These are phyloP conservation scores for Choiromyces venosus DNA, from an alignment of 495 filamentous ascomycete species.

Conservation along the genomic window DNA sequence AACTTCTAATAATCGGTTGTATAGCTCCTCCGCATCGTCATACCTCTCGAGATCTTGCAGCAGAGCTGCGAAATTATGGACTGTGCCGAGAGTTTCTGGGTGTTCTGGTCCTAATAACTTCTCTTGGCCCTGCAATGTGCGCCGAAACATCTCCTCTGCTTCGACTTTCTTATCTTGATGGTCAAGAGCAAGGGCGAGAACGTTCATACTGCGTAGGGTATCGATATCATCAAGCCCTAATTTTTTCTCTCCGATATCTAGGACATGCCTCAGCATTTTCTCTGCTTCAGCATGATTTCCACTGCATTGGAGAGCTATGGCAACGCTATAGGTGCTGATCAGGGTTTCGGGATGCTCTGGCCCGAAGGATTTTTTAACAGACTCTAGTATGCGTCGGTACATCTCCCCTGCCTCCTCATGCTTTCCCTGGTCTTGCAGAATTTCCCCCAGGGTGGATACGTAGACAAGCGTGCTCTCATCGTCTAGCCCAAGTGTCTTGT, in stretches of 20 bases:
- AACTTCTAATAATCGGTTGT: constrained; percentile 24
- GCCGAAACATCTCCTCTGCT: constrained; percentile 28
- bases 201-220: neutral
- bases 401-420: neutral
- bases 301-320: neutral
- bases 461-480: neutral
- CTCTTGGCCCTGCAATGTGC: constrained; percentile 11
- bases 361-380: neutral
- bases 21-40: constrained; percentile 32
- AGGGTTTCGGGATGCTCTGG: neutral
- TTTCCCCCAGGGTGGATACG: neutral
- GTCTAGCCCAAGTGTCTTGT: neutral
- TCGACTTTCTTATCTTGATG: neutral
- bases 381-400: neutral
- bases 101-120: constrained; percentile 26
- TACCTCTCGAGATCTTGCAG: constrained; percentile 28
- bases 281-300: neutral
- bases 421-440: neutral
- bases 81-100: constrained; percentile 16
- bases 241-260: neutral
- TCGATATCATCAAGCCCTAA: neutral
- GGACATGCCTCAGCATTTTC: neutral
- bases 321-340: neutral
- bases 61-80: constrained; percentile 7
- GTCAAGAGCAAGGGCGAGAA: neutral